phyloP scores from a whole-genome alignment of 192 early-diverging fungal genomes.

The Allomyces arbusculus region DNA sequence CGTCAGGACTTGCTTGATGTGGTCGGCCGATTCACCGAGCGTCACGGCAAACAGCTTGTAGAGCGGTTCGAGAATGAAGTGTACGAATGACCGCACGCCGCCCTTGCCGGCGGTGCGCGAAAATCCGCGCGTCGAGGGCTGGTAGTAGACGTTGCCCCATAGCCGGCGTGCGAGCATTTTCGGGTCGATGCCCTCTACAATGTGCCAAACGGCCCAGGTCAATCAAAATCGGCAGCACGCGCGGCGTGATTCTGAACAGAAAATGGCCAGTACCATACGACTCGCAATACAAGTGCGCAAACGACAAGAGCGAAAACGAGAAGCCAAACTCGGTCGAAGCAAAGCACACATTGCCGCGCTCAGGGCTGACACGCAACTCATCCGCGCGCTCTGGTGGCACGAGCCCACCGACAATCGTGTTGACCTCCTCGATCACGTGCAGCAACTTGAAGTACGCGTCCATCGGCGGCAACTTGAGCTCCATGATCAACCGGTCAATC shows the following conservation, averaged over 20 bases:
- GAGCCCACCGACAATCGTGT: slow-evolving; percentile 38
- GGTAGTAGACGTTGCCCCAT: slow-evolving; percentile 93
- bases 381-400: slow-evolving; percentile 16
- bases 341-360: slow-evolving; percentile 90
- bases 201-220: neutral
- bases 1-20: slow-evolving; percentile 45
- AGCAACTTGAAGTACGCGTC: slow-evolving; percentile 95
- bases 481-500: slow-evolving; percentile 90
- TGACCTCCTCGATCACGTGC: slow-evolving; percentile 91
- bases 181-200: slow-evolving; percentile 35
- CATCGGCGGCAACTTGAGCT: slow-evolving; percentile 82
- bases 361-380: slow-evolving; percentile 64
- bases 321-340: slow-evolving; percentile 73
- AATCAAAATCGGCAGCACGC: too few relatives aligned
- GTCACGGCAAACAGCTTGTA: slow-evolving; percentile 80
- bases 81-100: slow-evolving; percentile 66
- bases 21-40: slow-evolving; percentile 23
- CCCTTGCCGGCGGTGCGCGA: slow-evolving; percentile 37
- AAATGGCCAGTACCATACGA: slow-evolving; percentile 29
- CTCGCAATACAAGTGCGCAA: slow-evolving; percentile 75
- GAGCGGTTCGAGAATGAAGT: slow-evolving; percentile 87
- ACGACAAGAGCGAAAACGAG: slow-evolving; percentile 80
- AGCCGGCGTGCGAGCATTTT: slow-evolving; percentile 72
- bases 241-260: too few relatives aligned
- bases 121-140: slow-evolving; percentile 59